Evolutionary conservation across 805 yeast genomes (phyloP).

Genomic region (Blastobotrys americana): DNA sequence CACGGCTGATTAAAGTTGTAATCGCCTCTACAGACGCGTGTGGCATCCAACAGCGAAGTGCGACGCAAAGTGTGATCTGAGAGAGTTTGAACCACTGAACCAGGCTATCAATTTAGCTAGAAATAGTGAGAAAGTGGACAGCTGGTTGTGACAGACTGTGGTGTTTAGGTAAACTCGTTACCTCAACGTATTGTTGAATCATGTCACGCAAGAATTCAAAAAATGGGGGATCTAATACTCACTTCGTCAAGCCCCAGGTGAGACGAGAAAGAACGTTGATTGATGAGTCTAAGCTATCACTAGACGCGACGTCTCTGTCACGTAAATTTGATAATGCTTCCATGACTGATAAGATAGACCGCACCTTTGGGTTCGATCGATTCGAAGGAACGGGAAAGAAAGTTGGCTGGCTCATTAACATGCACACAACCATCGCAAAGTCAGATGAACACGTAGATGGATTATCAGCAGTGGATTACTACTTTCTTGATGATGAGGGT

Average conservation of each 20-base stretch:
- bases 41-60: no score
- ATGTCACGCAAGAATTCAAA: no score
- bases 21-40: no score
- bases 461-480: conserved; percentile 84
- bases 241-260: conserved; percentile 3
- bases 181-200: no score
- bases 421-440: conserved; percentile 65
- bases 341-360: conserved; percentile 54
- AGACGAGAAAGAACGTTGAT: conserved; percentile 12
- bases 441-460: conserved; percentile 57
- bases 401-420: conserved; percentile 88
- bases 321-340: conserved; percentile 15
- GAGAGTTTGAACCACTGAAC: no score
- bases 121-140: no score
- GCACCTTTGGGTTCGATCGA: conserved; percentile 82
- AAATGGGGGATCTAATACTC: conserved; percentile 9
- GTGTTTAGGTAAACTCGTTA: no score
- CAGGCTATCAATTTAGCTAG: no score
- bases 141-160: no score
- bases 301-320: conserved; percentile 17
- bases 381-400: conserved; percentile 61
- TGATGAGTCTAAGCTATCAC: conserved; percentile 11
- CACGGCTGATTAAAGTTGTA: no score
- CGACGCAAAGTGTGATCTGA: no score
- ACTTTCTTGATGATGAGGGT: conserved; percentile 93